Base-by-base conservation (phyloP, 768 basidiomycete species). In the Xerocomus brunneocitrinus region DNA sequence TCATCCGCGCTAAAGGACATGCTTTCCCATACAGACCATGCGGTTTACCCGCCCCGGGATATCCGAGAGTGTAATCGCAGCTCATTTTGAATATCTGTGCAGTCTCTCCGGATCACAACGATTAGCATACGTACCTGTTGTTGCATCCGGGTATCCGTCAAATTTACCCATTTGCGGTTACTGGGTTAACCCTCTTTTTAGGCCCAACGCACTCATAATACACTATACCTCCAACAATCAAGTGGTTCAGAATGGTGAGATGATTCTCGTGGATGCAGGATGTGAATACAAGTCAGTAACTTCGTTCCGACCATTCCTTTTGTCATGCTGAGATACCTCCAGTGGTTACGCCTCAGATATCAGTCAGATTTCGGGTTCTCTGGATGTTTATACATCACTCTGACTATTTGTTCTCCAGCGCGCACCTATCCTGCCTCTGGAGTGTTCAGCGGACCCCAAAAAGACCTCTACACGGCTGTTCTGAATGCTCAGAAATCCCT, bases 81-180 rank as follows among this genome's bases (percentile, higher is more conserved):
- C 95, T 5, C 89, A 93, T 64, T 98, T 98, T 64, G 89, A 95
- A 70, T 97, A 97, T 63, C 60, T 87, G 1, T 95, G 93, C 62
- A 79, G 83, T 4, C 74, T 91, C 40, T 74, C 74, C 14, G 97
- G 97, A 22, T 79, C 91, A 12, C 86, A 92, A 62, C 80, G 95
- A 38, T 81, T 84, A 45, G 95, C 97, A n/a, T 99, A 99, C 66
- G 95, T 99, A 1, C 97, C 97, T 12, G 97, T 99, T 5, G 91
- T 98, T 32, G 95, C 92, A 5, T 94, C 92, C 1, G 97, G 97
- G 89, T 90, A 69, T 61, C 8, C 53, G 58, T 25, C 16, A 34
- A 38, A 35, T 58, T 31, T 36, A 5, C 13, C 47, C 10, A 43
- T 48, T 40, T 50, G 31, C 2, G 40, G 52, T 10, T 19, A 39